Conservation (phyloP, 2,329 filamentous ascomycete species). For the Fusarium staphyleae region DNA sequence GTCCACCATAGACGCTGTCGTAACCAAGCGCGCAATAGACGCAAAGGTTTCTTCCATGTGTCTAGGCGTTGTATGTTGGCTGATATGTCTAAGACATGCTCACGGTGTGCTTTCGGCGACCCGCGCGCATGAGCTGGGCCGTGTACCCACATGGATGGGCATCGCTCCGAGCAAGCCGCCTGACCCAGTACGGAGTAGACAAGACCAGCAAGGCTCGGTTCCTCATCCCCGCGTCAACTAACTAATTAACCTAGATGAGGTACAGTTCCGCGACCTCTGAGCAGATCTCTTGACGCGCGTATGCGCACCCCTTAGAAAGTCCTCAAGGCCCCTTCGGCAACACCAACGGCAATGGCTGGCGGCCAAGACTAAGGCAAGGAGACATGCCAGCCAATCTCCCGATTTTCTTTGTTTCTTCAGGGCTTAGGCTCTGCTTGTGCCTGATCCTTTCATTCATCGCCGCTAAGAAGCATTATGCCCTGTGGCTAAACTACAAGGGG, state of each 20-base stretch:
- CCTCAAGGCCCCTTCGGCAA: not conserved
- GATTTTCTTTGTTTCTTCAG: constrained; percentile 13
- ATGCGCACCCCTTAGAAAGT: constrained; percentile 17
- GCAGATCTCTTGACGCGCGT: constrained; percentile 19
- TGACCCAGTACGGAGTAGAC: constrained; percentile 7
- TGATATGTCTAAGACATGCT: constrained; percentile 21
- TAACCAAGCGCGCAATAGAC: constrained; percentile 35
- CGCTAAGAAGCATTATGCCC: constrained; percentile 30
- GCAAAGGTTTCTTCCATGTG: constrained; percentile 10
- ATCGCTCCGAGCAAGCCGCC: constrained; percentile 14
- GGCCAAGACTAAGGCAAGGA: constrained; percentile 2
- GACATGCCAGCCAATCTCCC: constrained; percentile 12
- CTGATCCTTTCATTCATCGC: constrained; percentile 26
- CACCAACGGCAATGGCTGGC: constrained; percentile 12
- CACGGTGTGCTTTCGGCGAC: constrained; percentile 28
- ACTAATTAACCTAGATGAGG: too few species aligned
- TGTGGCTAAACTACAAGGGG: constrained; percentile 38
- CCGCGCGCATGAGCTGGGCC: constrained; percentile 35
- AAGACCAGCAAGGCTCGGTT: constrained; percentile 10
- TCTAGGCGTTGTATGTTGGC: constrained; percentile 31
- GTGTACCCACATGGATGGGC: constrained; percentile 30
- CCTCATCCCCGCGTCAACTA: constrained; percentile 26
- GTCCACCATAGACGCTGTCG: constrained; percentile 17
- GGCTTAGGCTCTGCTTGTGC: constrained; percentile 20
- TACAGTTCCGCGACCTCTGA: constrained; percentile 1